These are phyloP conservation scores for Lathyrus aphaca DNA, from an alignment of 306 rosid genomes.

Conservation along the genomic window DNA sequence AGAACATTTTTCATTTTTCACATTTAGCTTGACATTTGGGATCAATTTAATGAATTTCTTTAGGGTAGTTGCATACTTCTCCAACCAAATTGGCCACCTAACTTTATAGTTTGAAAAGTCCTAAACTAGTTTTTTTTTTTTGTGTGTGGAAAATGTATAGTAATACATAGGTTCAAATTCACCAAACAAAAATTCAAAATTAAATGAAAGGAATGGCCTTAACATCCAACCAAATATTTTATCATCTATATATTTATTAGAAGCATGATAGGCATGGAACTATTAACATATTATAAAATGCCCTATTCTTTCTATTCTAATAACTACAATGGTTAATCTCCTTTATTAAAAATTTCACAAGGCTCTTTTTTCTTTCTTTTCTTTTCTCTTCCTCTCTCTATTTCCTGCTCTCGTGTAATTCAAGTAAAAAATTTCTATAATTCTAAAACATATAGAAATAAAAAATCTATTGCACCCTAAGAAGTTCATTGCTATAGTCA, in stretches of 20 bases:
- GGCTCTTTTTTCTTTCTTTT: conserved; percentile 34
- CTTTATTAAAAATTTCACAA: conserved; percentile 63
- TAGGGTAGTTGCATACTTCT: conserved; percentile 2
- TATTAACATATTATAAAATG: conserved; percentile 54
- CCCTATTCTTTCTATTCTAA: conserved; percentile 53
- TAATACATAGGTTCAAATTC: neutral
- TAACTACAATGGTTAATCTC: conserved; percentile 64
- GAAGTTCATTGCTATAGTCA: conserved; percentile 35
- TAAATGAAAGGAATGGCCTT: conserved; percentile 33
- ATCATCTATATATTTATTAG: conserved; percentile 47
- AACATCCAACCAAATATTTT: conserved; percentile 37
- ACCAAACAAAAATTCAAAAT: conserved; percentile 30
- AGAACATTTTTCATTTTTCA: neutral
- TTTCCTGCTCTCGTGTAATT: conserved; percentile 43
- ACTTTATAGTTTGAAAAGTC: conserved; percentile 11
- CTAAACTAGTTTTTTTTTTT: neutral
- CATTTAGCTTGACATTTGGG: conserved; percentile 1
- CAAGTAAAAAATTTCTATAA: conserved; percentile 50
- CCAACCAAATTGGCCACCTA: neutral
- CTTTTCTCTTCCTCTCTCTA: conserved; percentile 5
- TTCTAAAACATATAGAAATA: conserved; percentile 39
- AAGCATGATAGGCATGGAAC: conserved; percentile 65
- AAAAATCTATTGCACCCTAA: conserved; percentile 39
- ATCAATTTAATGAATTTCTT: conserved; percentile 5
- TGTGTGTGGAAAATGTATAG: conserved; percentile 12